Conservation (phyloP, 2,329 filamentous ascomycete species). For the Aspergillus japonicus region DNA sequence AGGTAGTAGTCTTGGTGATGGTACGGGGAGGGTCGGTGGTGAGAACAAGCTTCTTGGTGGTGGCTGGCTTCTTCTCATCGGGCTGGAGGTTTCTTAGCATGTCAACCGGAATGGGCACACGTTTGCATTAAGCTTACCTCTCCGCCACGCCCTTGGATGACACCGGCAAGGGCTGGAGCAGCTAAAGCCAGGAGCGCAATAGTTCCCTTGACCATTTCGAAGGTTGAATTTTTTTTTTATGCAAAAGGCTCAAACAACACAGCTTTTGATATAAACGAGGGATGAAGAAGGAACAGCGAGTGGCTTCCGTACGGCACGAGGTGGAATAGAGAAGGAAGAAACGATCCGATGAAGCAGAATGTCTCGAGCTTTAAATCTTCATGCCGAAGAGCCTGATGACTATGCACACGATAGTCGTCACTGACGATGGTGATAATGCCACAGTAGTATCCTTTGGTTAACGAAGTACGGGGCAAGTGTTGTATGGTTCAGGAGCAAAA, state of each 20-base stretch:
- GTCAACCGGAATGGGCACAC: not conserved
- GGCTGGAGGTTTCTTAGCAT: not conserved
- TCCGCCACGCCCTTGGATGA: conserved; percentile 24
- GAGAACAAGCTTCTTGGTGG: not conserved
- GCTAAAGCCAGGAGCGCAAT: conserved; percentile 37
- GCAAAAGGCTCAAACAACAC: conserved; percentile 16
- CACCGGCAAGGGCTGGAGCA: conserved; percentile 36
- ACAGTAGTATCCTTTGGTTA: conserved; percentile 29
- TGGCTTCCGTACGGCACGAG: conserved; percentile 17
- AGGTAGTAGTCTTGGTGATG: conserved; percentile 34
- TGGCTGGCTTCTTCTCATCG: not conserved
- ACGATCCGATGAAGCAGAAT: conserved; percentile 6
- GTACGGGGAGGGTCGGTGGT: not conserved
- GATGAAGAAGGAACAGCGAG: conserved; percentile 24
- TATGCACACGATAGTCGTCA: conserved; percentile 17
- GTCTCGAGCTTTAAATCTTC: conserved; percentile 28
- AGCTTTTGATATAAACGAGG: conserved; percentile 19
- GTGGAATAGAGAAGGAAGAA: conserved; percentile 17
- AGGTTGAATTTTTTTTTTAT: conserved; percentile 14
- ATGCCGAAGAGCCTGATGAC: conserved; percentile 3
- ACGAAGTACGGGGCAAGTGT: conserved; percentile 11
- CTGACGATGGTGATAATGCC: conserved; percentile 24
- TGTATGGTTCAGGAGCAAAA: conserved; percentile 12
- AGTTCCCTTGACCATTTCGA: conserved; percentile 38
- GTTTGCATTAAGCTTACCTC: not conserved